Evolutionary conservation across 2,329 filamentous ascomycete genomes (phyloP), one percentile per base, ranked within the genome.

Genomic region (Aulographum hederae): DNA sequence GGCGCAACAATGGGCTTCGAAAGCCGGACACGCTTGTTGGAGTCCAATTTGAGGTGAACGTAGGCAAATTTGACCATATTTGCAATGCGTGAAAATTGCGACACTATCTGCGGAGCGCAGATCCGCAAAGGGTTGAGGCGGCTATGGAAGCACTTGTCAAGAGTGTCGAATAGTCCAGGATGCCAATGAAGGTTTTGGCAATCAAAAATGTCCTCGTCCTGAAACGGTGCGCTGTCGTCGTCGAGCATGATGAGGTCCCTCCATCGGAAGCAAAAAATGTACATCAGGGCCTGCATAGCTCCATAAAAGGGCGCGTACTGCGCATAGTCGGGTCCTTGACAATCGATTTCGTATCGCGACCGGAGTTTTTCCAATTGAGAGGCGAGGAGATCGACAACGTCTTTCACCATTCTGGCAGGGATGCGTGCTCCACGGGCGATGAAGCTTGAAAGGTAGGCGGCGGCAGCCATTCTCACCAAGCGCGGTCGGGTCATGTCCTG

Each of bases 261-360:
- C 89, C 89, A 98, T 34, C 89, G 75, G 62, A 98, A 98, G 60
- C 89, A 98, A 56, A 92, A 94, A 36, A 92, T 86, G 58, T 94
- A 94, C 16, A 94, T 67, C 3, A 91, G 63, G 2, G 84, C 84
- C 52, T 94, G 85, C n/a, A 78, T 73, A 30, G 84, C 72, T 13
- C 79, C 74, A 51, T 94, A 94, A 54, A 91, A 93, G 11, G 78
- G 71, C 30, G 74, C 72, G 48, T 86, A 93, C 29, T 78, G 74
- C 38, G 76, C 73, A 34, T 91, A 67, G 50, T 98, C 84, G 0
- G 89, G 89, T 3, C 82, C 84, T 12, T 73, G 73, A 49, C 84
- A 92, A 14, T 26, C 33, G 4, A 67, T 60, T 48, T 92, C 78
- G 49, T 84, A 76, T 29, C 72, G 63, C 11, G 60, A 51, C n/a